A percentile compares a stretch with the other conserved stretches of the same genome.
phyloP scores from a whole-genome alignment of 371 early-diverging fungal genomes.

The Enterocytospora artemiae region DNA sequence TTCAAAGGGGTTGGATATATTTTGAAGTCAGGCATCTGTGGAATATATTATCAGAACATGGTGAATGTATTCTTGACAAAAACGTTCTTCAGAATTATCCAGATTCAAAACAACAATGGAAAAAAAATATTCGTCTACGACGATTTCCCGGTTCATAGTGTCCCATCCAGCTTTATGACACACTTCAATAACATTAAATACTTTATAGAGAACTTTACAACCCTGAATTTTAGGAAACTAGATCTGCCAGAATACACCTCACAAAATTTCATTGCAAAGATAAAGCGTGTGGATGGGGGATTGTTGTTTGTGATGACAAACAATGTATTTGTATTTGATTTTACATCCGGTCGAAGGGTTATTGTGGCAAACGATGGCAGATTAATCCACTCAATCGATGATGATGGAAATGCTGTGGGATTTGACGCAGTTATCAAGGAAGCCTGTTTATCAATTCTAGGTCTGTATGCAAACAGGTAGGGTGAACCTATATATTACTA shows the following conservation, averaged over 20 bases:
- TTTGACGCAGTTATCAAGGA: constrained; percentile 23
- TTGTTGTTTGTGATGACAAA: constrained; percentile 44
- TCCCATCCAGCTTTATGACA: constrained; percentile 29
- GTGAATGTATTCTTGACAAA: constrained; percentile 60
- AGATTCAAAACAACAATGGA: constrained; percentile 21
- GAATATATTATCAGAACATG: constrained; percentile 72
- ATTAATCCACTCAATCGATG: constrained; percentile 30
- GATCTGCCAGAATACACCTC: background rate
- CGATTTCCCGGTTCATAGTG: constrained; percentile 39
- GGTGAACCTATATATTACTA: too few species aligned
- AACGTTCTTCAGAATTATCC: constrained; percentile 26
- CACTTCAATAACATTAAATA: constrained; percentile 22
- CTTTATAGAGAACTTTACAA: constrained; percentile 42
- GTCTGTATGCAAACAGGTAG: too few species aligned
- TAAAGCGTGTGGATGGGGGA: constrained; percentile 46
- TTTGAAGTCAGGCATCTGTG: constrained; percentile 65
- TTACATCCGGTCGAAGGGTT: constrained; percentile 37
- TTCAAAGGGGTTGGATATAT: constrained; percentile 74
- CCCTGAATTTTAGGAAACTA: background rate
- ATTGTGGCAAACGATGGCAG: constrained; percentile 32
- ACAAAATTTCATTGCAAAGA: constrained; percentile 38
- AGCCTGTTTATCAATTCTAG: constrained; percentile 2
- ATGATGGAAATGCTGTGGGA: constrained; percentile 8
- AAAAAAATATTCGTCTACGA: constrained; percentile 43
- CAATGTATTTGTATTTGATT: constrained; percentile 48